These are phyloP conservation scores for Hevea brasiliensis DNA, from an alignment of 345 rosid species.

Conservation along the genomic window DNA sequence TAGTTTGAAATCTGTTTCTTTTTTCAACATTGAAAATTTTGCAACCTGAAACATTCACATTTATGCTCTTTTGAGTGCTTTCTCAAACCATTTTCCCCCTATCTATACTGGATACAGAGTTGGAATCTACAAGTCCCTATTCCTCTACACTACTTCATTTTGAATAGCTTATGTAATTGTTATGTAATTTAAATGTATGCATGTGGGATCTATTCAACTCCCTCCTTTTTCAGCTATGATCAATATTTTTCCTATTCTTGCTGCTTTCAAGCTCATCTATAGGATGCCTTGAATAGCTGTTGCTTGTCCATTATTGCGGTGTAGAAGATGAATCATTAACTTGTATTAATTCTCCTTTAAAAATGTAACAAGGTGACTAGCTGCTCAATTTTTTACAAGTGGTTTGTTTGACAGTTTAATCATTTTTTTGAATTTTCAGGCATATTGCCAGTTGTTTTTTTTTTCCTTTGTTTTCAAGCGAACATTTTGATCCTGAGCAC, in stretches of 20 bases:
- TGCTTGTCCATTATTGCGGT: conserved; percentile 12
- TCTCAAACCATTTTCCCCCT: background rate
- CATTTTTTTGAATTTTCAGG: background rate
- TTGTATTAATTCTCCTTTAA: too few relatives aligned
- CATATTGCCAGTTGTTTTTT: background rate
- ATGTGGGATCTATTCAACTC: background rate
- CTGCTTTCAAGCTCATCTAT: conserved; percentile 8
- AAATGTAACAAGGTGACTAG: too few relatives aligned
- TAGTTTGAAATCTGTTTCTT: background rate
- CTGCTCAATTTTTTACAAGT: too few relatives aligned
- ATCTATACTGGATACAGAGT: background rate
- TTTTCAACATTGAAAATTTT: background rate
- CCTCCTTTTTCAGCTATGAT: background rate
- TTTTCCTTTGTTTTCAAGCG: background rate
- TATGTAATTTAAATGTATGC: background rate
- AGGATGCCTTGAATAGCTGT: background rate
- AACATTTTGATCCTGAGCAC: background rate
- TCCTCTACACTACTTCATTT: background rate
- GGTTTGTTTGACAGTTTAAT: background rate
- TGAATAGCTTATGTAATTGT: background rate
- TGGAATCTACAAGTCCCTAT: conserved; percentile 7
- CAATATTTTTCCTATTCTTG: conserved; percentile 3
- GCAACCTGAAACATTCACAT: background rate
- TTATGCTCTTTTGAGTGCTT: background rate
- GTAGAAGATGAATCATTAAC: conserved; percentile 60